These are phyloP conservation scores for Arabidopsis thaliana DNA, from an alignment of 345 rosid species.

Conservation along the genomic window DNA sequence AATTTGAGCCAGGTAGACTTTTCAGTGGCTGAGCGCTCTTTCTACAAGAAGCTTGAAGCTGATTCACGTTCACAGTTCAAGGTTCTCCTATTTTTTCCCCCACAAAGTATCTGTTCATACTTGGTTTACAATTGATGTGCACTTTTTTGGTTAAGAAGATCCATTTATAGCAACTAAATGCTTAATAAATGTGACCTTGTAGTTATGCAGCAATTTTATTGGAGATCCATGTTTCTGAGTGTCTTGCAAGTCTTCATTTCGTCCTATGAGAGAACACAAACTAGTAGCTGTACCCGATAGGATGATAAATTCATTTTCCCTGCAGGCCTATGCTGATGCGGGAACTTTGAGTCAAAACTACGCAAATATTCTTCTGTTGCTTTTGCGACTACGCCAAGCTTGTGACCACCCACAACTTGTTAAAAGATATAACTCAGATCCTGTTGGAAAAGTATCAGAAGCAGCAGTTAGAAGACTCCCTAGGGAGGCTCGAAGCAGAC, in stretches of 20 bases:
- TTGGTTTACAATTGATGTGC: slow-evolving; percentile 21
- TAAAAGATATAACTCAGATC: slow-evolving; percentile 61
- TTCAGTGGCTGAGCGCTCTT: slow-evolving; percentile 81
- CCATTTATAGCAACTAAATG: slow-evolving; percentile 15
- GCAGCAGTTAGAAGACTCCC: slow-evolving; percentile 77
- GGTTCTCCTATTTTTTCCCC: slow-evolving; percentile 52
- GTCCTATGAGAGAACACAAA: slow-evolving; percentile 13
- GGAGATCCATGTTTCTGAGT: slow-evolving; percentile 27
- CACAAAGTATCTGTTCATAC: slow-evolving; percentile 5
- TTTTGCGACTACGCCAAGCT: slow-evolving; percentile 97
- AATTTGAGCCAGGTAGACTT: slow-evolving; percentile 72
- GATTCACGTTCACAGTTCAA: slow-evolving; percentile 82
- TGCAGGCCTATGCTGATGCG: slow-evolving; percentile 91
- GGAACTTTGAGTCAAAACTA: slow-evolving; percentile 94
- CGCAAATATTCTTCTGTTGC: slow-evolving; percentile 96
- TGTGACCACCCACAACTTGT: slow-evolving; percentile 95
- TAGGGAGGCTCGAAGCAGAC: slow-evolving; percentile 53
- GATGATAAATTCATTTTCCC: slow-evolving; percentile 34
- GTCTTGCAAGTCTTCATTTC: neutral
- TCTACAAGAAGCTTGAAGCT: slow-evolving; percentile 82
- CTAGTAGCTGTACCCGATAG: slow-evolving; percentile 13
- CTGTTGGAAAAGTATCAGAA: slow-evolving; percentile 66
- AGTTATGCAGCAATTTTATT: slow-evolving; percentile 19
- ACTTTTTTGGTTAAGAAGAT: slow-evolving; percentile 16
- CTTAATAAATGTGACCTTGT: slow-evolving; percentile 16